phyloP scores from a whole-genome alignment of 1,284 basidiomycete species.

The Prillingera fragicola region DNA sequence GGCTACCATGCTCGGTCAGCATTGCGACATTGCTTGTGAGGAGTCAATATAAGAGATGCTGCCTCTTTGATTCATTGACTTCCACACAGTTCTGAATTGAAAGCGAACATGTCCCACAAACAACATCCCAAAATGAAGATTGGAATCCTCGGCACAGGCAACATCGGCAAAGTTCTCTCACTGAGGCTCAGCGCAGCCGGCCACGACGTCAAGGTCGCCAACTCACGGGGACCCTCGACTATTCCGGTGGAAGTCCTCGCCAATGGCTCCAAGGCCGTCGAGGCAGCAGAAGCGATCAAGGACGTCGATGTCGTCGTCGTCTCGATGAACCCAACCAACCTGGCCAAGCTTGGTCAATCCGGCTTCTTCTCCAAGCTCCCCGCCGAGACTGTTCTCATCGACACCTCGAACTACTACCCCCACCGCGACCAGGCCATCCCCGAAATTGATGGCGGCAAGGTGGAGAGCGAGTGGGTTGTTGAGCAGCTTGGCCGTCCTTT shows the following conservation, averaged over 20 bases:
- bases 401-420: constrained; percentile 7
- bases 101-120: too few species aligned
- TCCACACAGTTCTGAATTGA: too few species aligned
- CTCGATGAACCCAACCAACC: neutral
- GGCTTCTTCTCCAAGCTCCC: neutral
- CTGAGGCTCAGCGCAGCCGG: constrained; percentile 1
- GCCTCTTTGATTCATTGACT: too few species aligned
- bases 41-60: too few species aligned
- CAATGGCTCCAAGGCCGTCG: neutral
- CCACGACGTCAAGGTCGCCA: constrained; percentile 5
- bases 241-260: neutral
- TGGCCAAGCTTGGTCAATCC: neutral
- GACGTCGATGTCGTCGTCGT: constrained; percentile 3
- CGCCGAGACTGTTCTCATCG: neutral
- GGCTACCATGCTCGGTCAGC: too few species aligned
- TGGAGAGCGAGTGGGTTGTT: constrained; percentile 1
- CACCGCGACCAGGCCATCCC: neutral
- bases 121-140: constrained; percentile 3
- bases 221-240: constrained; percentile 3
- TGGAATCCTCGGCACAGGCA: constrained; percentile 4
- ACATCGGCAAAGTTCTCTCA: constrained; percentile 1
- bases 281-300: neutral
- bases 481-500: constrained; percentile 1
- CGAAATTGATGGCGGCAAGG: neutral
- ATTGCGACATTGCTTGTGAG: too few species aligned